Base-by-base conservation (phyloP, 495 filamentous ascomycete genomes). In the Platismatia glauca region DNA sequence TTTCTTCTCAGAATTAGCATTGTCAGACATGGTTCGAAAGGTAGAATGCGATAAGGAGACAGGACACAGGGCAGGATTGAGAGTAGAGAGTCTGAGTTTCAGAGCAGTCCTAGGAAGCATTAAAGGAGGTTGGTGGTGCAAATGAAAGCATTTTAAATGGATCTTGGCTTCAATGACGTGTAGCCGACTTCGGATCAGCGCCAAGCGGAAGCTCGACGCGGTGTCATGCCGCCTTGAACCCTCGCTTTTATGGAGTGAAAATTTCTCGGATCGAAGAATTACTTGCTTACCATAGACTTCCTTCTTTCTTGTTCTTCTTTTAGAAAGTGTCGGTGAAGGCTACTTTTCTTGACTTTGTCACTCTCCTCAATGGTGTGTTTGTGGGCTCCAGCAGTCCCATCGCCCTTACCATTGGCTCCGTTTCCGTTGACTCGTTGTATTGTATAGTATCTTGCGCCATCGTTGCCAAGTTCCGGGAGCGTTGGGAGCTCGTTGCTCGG, bases 331-430 rank as follows among this genome's bases (percentile, higher is more conserved):
- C 90, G 80, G 67, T 86, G 80, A 6, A 93, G 84, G 68, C 84
- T 91, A 65, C 89, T 90, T 75, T 90, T 92, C 76, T 95, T 95
- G 33, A 94, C 87, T 55, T 84, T 82, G 71, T 95, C 90, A 66
- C 89, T 92, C 65, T 89, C 88, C 59, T 84, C 84, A 34, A 95
- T 74, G 0, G 82, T 82, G 73, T 95, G 90, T 61, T 85, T 86
- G 74, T 95, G 90, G 2, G 74, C 83, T 69, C 77, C 85, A 48
- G 79, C 73, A 41, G 87, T 81, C 8, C 84, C 86, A 66, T 86
- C 82, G 55, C 82, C 83, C 69, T 87, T 89, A 29, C 87, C 88
- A 70, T 88, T 89, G 3, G 79, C 84, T 12, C 85, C 87, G 78
- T 86, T 89, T 0, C 87, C 85, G 77, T 91, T 89, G 18, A 92